phyloP scores from a whole-genome alignment of 2,329 filamentous ascomycete species.

The Pestalotiopsis sp. region DNA sequence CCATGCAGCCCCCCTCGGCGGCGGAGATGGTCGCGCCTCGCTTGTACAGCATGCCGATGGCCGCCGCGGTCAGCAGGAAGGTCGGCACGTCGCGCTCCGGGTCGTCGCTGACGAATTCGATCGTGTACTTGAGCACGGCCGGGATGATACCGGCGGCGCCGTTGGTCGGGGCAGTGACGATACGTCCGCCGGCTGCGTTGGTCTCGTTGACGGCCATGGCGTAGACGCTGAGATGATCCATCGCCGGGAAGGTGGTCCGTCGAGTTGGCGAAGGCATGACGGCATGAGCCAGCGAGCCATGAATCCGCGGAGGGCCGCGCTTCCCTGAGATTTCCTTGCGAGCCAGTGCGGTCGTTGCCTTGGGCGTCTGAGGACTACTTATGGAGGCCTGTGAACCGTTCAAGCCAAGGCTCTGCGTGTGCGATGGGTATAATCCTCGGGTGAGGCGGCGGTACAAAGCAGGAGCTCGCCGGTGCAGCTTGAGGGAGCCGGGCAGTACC shows the following conservation, averaged over 20 bases:
- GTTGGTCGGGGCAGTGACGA: conserved; percentile 55
- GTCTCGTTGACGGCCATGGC: conserved; percentile 57
- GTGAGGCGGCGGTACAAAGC: conserved; percentile 48
- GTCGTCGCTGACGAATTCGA: conserved; percentile 54
- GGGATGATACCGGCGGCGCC: conserved; percentile 55
- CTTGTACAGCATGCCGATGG: conserved; percentile 57
- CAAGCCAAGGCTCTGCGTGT: conserved; percentile 23
- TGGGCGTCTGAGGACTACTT: conserved; percentile 2
- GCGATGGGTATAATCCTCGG: conserved; percentile 46
- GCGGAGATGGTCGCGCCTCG: conserved; percentile 55
- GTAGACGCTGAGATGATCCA: conserved; percentile 54
- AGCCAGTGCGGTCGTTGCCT: conserved; percentile 20
- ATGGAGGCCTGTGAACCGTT: conserved; percentile 13
- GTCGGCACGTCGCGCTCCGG: conserved; percentile 51
- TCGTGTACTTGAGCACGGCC: conserved; percentile 51
- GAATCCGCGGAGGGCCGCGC: conserved; percentile 42
- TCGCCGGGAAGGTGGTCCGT: conserved; percentile 50
- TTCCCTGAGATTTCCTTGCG: conserved; percentile 25
- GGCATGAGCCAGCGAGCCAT: conserved; percentile 49
- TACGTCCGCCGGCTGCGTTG: conserved; percentile 53
- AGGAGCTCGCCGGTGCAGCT: conserved; percentile 49
- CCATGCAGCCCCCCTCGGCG: conserved; percentile 56
- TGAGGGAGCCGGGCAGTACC: conserved; percentile 48
- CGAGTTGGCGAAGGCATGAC: conserved; percentile 48
- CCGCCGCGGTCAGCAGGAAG: conserved; percentile 51